Evolutionary conservation across 345 rosid genomes (phyloP).

Genomic region (Aurinia saxatilis): DNA sequence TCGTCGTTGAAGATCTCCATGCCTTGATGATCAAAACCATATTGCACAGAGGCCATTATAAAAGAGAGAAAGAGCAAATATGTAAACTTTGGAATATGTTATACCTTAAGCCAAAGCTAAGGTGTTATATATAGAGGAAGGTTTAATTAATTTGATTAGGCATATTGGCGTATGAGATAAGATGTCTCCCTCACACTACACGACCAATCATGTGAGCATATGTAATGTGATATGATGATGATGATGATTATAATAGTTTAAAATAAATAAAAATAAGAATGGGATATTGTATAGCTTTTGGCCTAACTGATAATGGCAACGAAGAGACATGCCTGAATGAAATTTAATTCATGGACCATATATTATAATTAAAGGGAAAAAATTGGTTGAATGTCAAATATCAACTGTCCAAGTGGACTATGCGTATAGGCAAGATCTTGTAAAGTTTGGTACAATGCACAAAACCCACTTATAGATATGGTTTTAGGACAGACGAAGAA

Average conservation of each 20-base stretch:
- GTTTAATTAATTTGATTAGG: constrained; percentile 18
- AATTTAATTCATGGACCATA: not conserved
- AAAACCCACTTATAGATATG: constrained; percentile 18
- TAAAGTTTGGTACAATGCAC: constrained; percentile 22
- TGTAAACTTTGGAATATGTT: not conserved
- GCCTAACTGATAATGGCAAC: constrained; percentile 26
- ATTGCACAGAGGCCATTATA: constrained; percentile 30
- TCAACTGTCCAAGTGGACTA: constrained; percentile 21
- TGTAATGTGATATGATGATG: constrained; percentile 17
- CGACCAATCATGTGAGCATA: constrained; percentile 34
- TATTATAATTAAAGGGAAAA: not conserved
- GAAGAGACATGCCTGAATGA: constrained; percentile 28
- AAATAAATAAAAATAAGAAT: constrained; percentile 6
- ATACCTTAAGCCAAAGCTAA: constrained; percentile 6
- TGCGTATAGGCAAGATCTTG: constrained; percentile 22
- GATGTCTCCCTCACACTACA: constrained; percentile 15
- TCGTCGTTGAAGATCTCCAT: constrained; percentile 24
- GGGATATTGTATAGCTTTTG: constrained; percentile 19
- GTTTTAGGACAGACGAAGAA: constrained; percentile 17
- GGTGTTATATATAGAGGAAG: constrained; percentile 18
- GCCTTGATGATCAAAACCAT: constrained; percentile 16
- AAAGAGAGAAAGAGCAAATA: not conserved
- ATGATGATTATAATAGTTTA: constrained; percentile 12
- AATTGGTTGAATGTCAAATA: constrained; percentile 28
- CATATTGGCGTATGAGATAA: constrained; percentile 14